Base-by-base conservation (phyloP, 164 flowering plant species). In the Vitis amurensis region DNA sequence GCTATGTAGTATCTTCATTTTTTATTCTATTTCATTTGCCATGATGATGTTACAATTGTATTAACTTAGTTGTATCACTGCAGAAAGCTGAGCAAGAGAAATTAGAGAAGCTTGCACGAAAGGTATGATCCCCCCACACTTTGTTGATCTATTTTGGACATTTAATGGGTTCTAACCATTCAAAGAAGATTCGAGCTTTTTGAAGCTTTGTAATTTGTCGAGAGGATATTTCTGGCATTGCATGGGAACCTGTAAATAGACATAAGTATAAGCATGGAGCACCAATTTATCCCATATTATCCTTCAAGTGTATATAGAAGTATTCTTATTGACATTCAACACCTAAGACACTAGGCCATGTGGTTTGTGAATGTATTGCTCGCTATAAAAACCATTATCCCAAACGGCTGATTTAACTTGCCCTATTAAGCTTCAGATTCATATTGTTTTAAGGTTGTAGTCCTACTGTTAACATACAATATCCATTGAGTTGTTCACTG, bases 31-130 rank as follows among this genome's bases (percentile, higher is more conserved):
- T 37, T 37, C 44, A 37, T 37, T 6, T 37, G 44, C 44, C 44
- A 37, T 37, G 0, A 37, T 3, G 7, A 37, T 37, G 44, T 37
- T 37, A 37, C 44, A 6, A 37, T 31, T 68, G 15, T 27, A 48
- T 31, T 76, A 51, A 12, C 13, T 56, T 12, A 8, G 27, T 63
- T 65, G 6, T 72, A 3, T 48, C 65, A 1, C 64, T 82, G 68
- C 92, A 93, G 98, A 91, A 90, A 90, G 70, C 37, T 29, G 97
- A 89, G 77, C 84, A 85, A 71, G 94, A 93, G 85, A 93, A 91
- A 70, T 68, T 91, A 81, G 91, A 91, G 88, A 93, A 91, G 85
- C 87, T 93, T 66, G 94, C 98, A 30, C 95, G 89, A 67, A 86
- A 89, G 97, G 98, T 93, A 83, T 72, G 67, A n/a, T 27, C 7